Evolutionary conservation across 208 protist species (phyloP), one percentile per base, ranked within the genome.

Genomic region (Crithidia acanthocephali): DNA sequence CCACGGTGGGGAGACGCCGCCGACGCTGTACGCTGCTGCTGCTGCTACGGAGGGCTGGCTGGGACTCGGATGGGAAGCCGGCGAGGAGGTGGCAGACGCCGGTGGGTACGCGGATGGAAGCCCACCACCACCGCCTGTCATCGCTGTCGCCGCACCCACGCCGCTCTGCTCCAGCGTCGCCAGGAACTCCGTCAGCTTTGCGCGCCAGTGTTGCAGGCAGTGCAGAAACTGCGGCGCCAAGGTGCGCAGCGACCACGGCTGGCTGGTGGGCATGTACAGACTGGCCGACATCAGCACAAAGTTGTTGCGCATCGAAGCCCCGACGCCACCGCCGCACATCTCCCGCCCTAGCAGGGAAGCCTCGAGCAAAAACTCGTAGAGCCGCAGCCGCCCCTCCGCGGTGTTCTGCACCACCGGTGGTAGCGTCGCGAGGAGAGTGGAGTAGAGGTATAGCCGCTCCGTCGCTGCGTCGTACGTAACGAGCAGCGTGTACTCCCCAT

Each of bases 361-460:
- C 62, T 95, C 90, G 18, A 95, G 75, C 0, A 95, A 77, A 55
- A 85, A 84, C 63, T 92, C 85, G 65, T 91, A 95, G 15, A 95
- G 60, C 27, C 64, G 50, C 47, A 92, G 22, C 6, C 67, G 47
- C 2, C 53, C 50, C 40, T 73, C 53, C 27, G 28, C 3, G 3
- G 59, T 58, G 32, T 53, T 27, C 65, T 57, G 62, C 28, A 74
- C 67, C 5, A 59, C 8, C 7, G 60, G 27, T 1, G 87, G 84
- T 23, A 94, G 72, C 0, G 72, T 28, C 18, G 86, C 84, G 15
- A 92, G 63, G n/a, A 95, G 70, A 1, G 90, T 90, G 25, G 82
- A 80, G 79, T 95, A 95, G 10, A 92, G 44, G 62, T 78, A 91
- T 0, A 95, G 76, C n/a, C 90, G 59, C 76, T 92, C 83, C 53